phyloP scores from a whole-genome alignment of 73 alveolate genomes.

The Symbiodinium pilosum region DNA sequence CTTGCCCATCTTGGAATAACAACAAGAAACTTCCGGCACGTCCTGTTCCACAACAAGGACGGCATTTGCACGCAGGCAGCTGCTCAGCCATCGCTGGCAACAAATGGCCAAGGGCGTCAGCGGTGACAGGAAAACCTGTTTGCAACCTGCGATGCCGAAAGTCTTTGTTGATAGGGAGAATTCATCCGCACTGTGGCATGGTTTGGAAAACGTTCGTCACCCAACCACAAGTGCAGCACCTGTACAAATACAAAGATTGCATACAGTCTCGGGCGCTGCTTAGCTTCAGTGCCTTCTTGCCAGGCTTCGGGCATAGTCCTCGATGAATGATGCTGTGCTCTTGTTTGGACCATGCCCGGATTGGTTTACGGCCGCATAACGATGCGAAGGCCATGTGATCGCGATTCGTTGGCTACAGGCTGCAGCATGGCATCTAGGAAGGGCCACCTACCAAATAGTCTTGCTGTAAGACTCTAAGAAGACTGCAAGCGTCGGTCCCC shows the following conservation, averaged over 20 bases:
- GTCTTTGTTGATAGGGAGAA: not conserved
- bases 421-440: too few species aligned
- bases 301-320: not conserved
- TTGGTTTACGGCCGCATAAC: too few species aligned
- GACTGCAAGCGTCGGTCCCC: too few species aligned
- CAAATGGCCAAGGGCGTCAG: not conserved
- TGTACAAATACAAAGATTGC: not conserved
- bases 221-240: not conserved
- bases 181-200: not conserved
- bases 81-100: not conserved
- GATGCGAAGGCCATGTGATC: too few species aligned
- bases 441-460: too few species aligned
- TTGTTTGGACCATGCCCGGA: too few species aligned
- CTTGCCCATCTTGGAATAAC: not conserved
- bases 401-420: too few species aligned
- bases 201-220: not conserved
- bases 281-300: not conserved
- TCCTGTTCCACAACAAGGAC: constrained; percentile 21
- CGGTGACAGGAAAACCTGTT: constrained; percentile 18
- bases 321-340: too few species aligned
- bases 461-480: too few species aligned
- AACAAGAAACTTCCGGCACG: not conserved
- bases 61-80: not conserved
- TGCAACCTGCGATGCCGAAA: constrained; percentile 1
- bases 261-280: not conserved